Evolutionary conservation across 495 filamentous ascomycete species (phyloP).

Genomic region (Physcia stellaris): DNA sequence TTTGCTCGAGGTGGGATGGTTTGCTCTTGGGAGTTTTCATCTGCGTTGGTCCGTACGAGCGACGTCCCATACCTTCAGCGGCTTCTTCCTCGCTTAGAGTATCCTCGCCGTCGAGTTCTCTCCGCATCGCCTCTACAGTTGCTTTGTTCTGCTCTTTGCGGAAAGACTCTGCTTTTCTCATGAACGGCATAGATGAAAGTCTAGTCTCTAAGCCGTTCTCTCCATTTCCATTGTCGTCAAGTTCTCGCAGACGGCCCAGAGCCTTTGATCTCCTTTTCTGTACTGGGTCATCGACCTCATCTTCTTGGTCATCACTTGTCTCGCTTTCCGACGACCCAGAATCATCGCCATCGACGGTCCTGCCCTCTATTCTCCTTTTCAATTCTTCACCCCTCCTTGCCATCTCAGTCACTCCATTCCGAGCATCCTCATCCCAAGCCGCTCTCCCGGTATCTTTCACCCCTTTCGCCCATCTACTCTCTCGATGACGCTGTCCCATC

Average conservation of each 20-base stretch:
- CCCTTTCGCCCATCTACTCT: conserved; percentile 91
- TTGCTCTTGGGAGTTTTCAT: conserved; percentile 15
- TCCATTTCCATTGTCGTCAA: conserved; percentile 34
- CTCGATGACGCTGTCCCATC: conserved; percentile 76
- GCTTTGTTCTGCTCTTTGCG: conserved; percentile 70
- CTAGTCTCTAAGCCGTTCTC: conserved; percentile 30
- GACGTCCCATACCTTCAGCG: conserved; percentile 44
- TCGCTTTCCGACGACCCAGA: conserved; percentile 40
- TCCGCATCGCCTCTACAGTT: conserved; percentile 57
- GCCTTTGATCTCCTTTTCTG: conserved; percentile 35
- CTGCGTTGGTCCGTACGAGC: conserved; percentile 39
- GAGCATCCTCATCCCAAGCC: conserved; percentile 73
- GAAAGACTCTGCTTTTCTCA: conserved; percentile 73
- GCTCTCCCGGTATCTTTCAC: conserved; percentile 65
- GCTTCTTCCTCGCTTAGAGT: conserved; percentile 41
- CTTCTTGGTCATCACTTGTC: conserved; percentile 47
- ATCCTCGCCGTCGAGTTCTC: conserved; percentile 51
- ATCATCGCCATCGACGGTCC: conserved; percentile 37
- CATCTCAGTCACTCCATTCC: conserved; percentile 64
- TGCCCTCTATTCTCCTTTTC: conserved; percentile 70
- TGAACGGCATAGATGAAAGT: conserved; percentile 73
- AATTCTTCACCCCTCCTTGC: conserved; percentile 78
- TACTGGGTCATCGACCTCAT: conserved; percentile 41
- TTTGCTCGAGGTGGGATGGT: conserved; percentile 13
- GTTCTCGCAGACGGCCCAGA: conserved; percentile 41